Evolutionary conservation across 768 basidiomycete species (phyloP).

Genomic region (Tephrocybe sp.): DNA sequence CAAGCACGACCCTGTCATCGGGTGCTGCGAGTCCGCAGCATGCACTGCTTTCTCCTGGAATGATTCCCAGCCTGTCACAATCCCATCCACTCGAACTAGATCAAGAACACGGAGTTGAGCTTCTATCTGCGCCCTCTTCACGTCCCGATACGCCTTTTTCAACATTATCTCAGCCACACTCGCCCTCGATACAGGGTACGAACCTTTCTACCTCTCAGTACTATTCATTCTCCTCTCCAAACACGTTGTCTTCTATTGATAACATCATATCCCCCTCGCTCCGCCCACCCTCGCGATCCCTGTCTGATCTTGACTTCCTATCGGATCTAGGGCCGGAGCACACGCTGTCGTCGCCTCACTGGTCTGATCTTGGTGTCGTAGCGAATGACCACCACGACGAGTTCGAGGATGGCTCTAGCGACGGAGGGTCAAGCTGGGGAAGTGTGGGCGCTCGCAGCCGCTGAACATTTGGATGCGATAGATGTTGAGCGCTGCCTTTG

Average conservation of each 20-base stretch:
- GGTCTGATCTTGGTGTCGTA: conserved; percentile 5
- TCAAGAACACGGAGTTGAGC: conserved; percentile 39
- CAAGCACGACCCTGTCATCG: conserved; percentile 11
- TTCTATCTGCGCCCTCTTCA: conserved; percentile 43
- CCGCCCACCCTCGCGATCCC: conserved; percentile 12
- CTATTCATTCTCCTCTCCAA: conserved; percentile 19
- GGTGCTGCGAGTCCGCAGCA: conserved; percentile 2
- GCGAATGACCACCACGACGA: conserved; percentile 4
- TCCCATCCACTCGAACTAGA: conserved; percentile 41
- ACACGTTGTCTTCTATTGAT: conserved; percentile 2
- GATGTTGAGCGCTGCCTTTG: not conserved
- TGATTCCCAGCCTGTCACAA: conserved; percentile 39
- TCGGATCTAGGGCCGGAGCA: conserved; percentile 17
- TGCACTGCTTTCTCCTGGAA: conserved; percentile 17
- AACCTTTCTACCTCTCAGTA: conserved; percentile 11
- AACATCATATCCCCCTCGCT: conserved; percentile 3
- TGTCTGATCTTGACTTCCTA: conserved; percentile 21
- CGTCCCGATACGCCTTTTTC: conserved; percentile 39
- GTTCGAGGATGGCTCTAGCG: conserved; percentile 10
- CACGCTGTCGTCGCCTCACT: conserved; percentile 15
- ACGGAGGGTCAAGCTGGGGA: conserved; percentile 19
- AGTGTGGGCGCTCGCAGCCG: conserved; percentile 16
- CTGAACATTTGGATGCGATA: not conserved
- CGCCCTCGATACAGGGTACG: conserved; percentile 8
- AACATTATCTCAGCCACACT: conserved; percentile 18